Evolutionary conservation across 2,329 filamentous ascomycete genomes (phyloP), one percentile per base, ranked within the genome.

Genomic region (Beauveria australis): DNA sequence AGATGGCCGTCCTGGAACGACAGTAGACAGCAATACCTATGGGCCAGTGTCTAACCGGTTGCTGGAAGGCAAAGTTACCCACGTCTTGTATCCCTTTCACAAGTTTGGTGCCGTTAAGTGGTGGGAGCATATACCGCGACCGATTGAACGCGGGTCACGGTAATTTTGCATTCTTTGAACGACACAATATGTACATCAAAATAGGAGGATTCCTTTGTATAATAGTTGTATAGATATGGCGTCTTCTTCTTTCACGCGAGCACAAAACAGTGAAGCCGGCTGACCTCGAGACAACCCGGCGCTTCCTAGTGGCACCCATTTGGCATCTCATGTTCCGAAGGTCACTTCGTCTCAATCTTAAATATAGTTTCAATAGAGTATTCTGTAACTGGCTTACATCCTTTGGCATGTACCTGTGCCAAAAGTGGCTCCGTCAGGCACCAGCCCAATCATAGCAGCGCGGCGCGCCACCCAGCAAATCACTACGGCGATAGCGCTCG

Each of bases 1-100:
- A 1, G 94, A 99, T 71, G 91, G 89, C 14, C 82, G 83, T 67
- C 82, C 84, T 67, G 80, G 82, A 55, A 83, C 83, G 67, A 91
- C 85, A 60, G 73, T 87, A 62, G 94, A 99, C 75, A 96, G 92
- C 73, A 96, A 96, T 74, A 85, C 85, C 14, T 97, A 95, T 73
- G 94, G 94, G 1, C 91, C 94, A 4, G 85, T 95, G 53, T 88
- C 89, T 26, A 84, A 84, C 64, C 84, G 83, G 59, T 72, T 97
- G 64, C 82, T 97, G 41, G 85, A 86, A 43, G 92, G 92, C 0
- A 86, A 81, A 67, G 85, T 92, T 22, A 84, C 87, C 14, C 84
- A 86, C 71, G 81, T 95, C 37, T 70, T 96, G 60, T 88, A 84
- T 76, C 91, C 91, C 3, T 81, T 80, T 65, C 75, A 77, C 62